Base-by-base conservation (phyloP, 306 rosid species). In the Myrica gale region DNA sequence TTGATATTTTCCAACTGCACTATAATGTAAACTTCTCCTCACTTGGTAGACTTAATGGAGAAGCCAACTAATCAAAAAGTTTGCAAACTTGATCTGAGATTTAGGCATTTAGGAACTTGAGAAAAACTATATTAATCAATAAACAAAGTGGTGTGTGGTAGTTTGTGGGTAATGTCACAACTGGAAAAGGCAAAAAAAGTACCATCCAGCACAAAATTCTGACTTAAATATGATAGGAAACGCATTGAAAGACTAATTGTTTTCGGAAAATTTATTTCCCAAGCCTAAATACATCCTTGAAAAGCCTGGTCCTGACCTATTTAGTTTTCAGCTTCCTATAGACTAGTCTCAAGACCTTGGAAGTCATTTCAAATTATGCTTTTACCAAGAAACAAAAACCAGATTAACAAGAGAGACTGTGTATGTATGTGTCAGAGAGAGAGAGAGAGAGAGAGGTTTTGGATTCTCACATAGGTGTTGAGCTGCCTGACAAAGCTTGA, bases 401-500 rank as follows among this genome's bases (percentile, higher is more conserved):
- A 47, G 45, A 41, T 11, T 37, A 20, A 72, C 42, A 16, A 42
- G 39, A 15, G 7, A 7, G 37, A 9, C 0, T 13, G 44, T 26
- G 67, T 23, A 8, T 11, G 68, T 32, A 8, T 12, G 67, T 7
- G 20, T 12, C 15, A 60, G n/a, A 45, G 69, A 51, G 17, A 41
- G 39, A 17, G 76, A 53, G 52, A n/a, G 63, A 48, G 71, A 32
- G 55, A 20, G 41, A 46, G 52, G 4, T 8, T 47, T 32, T 44
- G 15, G 75, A 80, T 68, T 42, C 88, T 62, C 44, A 91, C 97
- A 73, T 91, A 91, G 68, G 97, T 89, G 58, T 91, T 91, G 77
- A 91, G 97, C 72, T 91, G 97, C 17, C 97, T 78, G 73, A 91
- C 97, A 79, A 91, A 91, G 86, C 97, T 91, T 9, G 97, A 91